Conservation (phyloP, 495 filamentous ascomycete genomes). For the Umbilicaria muhlenbergii region DNA sequence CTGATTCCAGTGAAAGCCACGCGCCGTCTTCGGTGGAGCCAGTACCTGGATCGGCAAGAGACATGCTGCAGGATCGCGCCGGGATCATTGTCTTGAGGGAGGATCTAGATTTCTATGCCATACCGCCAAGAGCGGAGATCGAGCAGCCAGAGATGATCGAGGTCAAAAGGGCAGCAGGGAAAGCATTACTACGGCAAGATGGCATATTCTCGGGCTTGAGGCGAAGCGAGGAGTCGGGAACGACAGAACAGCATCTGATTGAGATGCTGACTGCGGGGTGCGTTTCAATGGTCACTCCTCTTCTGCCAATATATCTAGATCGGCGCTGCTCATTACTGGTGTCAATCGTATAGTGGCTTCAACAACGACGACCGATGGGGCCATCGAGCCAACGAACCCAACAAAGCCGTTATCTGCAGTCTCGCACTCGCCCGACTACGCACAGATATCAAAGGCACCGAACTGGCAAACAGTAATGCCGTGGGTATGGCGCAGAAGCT, state of each 20-base stretch:
- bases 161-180: constrained; percentile 86
- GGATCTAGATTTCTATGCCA: constrained; percentile 94
- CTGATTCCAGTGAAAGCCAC: constrained; percentile 33
- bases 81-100: constrained; percentile 96
- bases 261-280: constrained; percentile 99
- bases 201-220: constrained; percentile 93
- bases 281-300: constrained; percentile 14
- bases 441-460: constrained; percentile 72
- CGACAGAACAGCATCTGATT: constrained; percentile 95
- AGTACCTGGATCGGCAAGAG: constrained; percentile 50
- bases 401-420: constrained; percentile 96
- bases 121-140: constrained; percentile 78
- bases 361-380: constrained; percentile 92
- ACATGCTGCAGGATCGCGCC: constrained; percentile 75
- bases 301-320: not conserved
- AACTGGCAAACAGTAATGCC: constrained; percentile 57
- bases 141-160: constrained; percentile 85
- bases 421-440: constrained; percentile 83
- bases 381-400: constrained; percentile 86
- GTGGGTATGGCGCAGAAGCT: constrained; percentile 99
- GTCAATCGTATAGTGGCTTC: constrained; percentile 52
- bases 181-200: constrained; percentile 71
- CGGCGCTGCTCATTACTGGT: constrained; percentile 1
- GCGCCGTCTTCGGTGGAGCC: constrained; percentile 47
- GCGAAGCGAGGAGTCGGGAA: constrained; percentile 88